Percentiles rank a stretch among this genome's conserved stretches.
These are phyloP conservation scores for Trichoderma aggressivum DNA, from an alignment of 2,329 filamentous ascomycete species.

Conservation along the genomic window DNA sequence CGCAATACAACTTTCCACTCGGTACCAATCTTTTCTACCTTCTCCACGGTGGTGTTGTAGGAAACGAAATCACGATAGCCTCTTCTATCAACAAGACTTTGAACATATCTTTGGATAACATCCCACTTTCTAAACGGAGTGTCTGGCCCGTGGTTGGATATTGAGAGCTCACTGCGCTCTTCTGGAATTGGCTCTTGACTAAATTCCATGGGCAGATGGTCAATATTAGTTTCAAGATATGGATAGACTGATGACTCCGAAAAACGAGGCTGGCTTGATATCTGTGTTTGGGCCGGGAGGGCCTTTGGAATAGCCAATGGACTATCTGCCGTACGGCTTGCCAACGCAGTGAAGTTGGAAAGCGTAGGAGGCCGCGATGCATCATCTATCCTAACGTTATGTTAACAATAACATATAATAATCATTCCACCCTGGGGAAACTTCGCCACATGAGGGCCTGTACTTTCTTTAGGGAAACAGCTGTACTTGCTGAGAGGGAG, in stretches of 20 bases:
- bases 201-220: constrained; percentile 57
- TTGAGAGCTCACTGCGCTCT: constrained; percentile 29
- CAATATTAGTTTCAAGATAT: constrained; percentile 63
- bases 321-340: constrained; percentile 48
- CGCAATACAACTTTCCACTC: constrained; percentile 53
- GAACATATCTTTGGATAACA: constrained; percentile 54
- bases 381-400: constrained; percentile 42
- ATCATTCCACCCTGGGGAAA: background rate
- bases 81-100: constrained; percentile 47
- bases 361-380: constrained; percentile 37
- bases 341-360: constrained; percentile 45
- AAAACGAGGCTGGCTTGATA: constrained; percentile 45
- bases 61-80: constrained; percentile 51
- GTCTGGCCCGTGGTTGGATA: constrained; percentile 47
- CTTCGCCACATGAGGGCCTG: background rate
- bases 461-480: background rate
- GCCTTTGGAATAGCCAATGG: constrained; percentile 44
- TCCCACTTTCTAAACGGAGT: constrained; percentile 62
- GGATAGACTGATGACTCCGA: constrained; percentile 59
- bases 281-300: constrained; percentile 46
- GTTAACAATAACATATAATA: background rate
- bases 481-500: background rate
- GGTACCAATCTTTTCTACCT: constrained; percentile 45
- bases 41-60: constrained; percentile 61
- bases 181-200: constrained; percentile 53